Conservation (phyloP, 805 yeast species). For the Teunomyces pallodes region DNA sequence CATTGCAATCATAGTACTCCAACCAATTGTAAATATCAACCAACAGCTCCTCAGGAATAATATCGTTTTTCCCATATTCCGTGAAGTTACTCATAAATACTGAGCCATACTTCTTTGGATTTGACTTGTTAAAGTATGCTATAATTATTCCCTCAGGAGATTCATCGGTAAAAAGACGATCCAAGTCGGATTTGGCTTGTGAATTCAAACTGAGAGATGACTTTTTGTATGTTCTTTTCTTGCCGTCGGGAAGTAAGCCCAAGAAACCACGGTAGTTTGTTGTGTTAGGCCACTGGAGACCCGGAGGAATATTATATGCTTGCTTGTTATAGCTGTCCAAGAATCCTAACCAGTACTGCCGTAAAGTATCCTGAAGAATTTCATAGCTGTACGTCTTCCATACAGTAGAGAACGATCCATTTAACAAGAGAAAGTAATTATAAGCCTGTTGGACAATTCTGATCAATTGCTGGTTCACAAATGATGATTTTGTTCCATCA, state of each 20-base stretch:
- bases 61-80: slow-evolving; percentile 7
- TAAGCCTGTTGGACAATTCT: slow-evolving; percentile 21
- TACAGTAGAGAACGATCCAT: slow-evolving; percentile 22
- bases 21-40: slow-evolving; percentile 28
- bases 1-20: slow-evolving; percentile 30
- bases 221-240: slow-evolving; percentile 20
- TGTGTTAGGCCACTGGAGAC: slow-evolving; percentile 34
- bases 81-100: slow-evolving; percentile 14
- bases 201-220: slow-evolving; percentile 24
- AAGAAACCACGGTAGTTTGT: slow-evolving; percentile 36
- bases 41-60: slow-evolving; percentile 12
- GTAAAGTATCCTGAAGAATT: slow-evolving; percentile 15
- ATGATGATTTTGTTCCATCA: slow-evolving; percentile 13
- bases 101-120: slow-evolving; percentile 33
- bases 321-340: slow-evolving; percentile 22
- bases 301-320: slow-evolving; percentile 17
- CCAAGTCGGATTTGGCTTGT: slow-evolving; percentile 17
- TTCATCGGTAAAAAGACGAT: slow-evolving; percentile 9
- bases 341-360: slow-evolving; percentile 30
- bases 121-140: slow-evolving; percentile 21
- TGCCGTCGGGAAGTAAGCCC: slow-evolving; percentile 22
- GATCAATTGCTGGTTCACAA: slow-evolving; percentile 25
- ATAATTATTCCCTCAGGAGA: slow-evolving; percentile 23
- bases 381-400: slow-evolving; percentile 14
- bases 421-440: slow-evolving; percentile 24